These are phyloP conservation scores for Chaetoceros tenuissimus DNA, from an alignment of 108 stramenopile species.

Conservation along the genomic window DNA sequence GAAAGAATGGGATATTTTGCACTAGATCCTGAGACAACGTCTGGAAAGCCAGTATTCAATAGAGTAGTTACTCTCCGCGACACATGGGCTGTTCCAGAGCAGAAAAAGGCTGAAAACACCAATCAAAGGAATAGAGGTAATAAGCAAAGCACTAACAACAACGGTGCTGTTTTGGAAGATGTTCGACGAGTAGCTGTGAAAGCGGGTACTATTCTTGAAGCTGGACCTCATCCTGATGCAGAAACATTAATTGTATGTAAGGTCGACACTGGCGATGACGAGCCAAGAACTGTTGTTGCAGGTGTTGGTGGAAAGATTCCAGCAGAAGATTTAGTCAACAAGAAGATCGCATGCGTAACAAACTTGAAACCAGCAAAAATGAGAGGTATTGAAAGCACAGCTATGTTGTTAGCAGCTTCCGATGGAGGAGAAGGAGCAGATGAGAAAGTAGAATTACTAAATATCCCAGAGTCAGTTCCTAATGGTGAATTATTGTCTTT, in stretches of 20 bases:
- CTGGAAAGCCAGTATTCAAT: conserved; percentile 66
- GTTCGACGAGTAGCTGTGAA: conserved; percentile 56
- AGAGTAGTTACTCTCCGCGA: conserved; percentile 80
- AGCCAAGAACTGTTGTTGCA: conserved; percentile 72
- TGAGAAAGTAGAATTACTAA: conserved; percentile 59
- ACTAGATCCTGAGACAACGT: conserved; percentile 54
- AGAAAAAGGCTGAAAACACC: conserved; percentile 11
- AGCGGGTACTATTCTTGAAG: conserved; percentile 67
- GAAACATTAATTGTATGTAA: conserved; percentile 72
- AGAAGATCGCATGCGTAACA: conserved; percentile 60
- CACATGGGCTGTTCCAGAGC: conserved; percentile 51
- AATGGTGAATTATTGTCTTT: conserved; percentile 67
- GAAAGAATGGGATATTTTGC: conserved; percentile 86
- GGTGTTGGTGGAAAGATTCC: conserved; percentile 68
- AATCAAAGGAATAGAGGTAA: conserved; percentile 16
- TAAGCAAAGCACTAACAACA: conserved; percentile 5
- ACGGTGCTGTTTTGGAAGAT: conserved; percentile 43
- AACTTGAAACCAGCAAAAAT: conserved; percentile 86
- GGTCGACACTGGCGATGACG: conserved; percentile 74
- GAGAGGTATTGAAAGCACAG: conserved; percentile 77
- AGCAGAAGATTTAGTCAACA: conserved; percentile 45
- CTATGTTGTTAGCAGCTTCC: conserved; percentile 73
- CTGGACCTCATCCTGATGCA: conserved; percentile 75
- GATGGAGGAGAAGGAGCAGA: conserved; percentile 54
- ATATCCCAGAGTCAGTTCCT: conserved; percentile 57